Base-by-base conservation (phyloP, 345 rosid genomes). In the Euphorbia peplus region DNA sequence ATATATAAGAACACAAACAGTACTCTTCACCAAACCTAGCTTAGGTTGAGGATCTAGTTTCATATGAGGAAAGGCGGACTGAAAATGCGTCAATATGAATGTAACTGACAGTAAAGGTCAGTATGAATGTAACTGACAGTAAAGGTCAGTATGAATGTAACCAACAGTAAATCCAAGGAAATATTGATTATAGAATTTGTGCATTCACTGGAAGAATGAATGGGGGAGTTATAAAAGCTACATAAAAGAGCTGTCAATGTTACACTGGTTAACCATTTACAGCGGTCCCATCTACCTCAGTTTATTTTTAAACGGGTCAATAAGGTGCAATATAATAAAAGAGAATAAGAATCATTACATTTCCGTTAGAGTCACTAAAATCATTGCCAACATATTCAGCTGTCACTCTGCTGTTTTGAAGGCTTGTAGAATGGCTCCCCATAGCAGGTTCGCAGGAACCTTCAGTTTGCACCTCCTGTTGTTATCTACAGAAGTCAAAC, bases 381-480 rank as follows among this genome's bases (percentile, higher is more conserved):
- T 77, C 82, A 79, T 47, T 70, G 62, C 70, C 70, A 70, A 79
- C 71, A 77, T 72, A 72, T 42, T 73, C 81, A 48, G 39, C 50
- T 54, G 60, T 53, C 69, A 70, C 68, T 68, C 81, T 24, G 16
- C 47, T 55, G 68, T 60, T 68, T 66, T 41, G 83, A 75, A 67
- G 5, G 64, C 70, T 73, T 60, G 70, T 68, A 29, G 67, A 67
- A 50, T 68, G 56, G 64, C 76, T 74, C 64, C 64, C 68, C 41
- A 68, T 39, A 59, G 69, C 41, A 44, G 67, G 74, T 65, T 64
- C 78, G 72, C 64, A 66, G 55, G 69, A 72, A 57, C 75, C 80
- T 78, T 73, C 83, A 63, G 64, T 65, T 77, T 75, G 75, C 55
- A 81, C 70, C 82, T 88, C 90, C 92, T 88, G 90, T 82, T 77